Conservation (phyloP, 768 basidiomycete species). For the Psilocybe tampanensis region DNA sequence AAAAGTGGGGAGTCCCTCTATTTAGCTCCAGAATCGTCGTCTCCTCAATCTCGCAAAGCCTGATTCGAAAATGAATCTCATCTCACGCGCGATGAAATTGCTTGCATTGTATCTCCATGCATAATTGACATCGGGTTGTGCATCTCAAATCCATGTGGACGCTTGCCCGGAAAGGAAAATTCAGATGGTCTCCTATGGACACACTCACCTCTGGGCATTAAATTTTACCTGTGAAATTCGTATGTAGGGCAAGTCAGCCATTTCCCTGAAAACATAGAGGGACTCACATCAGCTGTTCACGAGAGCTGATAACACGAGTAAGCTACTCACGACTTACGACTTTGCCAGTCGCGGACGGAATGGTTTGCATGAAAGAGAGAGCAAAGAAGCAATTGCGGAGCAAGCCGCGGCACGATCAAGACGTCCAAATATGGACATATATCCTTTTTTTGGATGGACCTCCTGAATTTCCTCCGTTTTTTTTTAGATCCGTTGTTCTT, state of each 20-base stretch:
- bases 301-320: too few relatives aligned
- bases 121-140: not conserved
- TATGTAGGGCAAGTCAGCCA: too few relatives aligned
- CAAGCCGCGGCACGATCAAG: not conserved
- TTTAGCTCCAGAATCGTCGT: conserved; percentile 2
- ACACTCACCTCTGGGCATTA: not conserved
- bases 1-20: not conserved
- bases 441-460: not conserved
- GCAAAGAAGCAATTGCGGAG: not conserved
- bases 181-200: not conserved
- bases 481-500: not conserved
- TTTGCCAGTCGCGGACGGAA: not conserved
- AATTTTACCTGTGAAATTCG: not conserved
- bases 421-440: not conserved
- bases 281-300: too few relatives aligned
- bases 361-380: not conserved
- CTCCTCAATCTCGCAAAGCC: not conserved
- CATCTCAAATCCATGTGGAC: conserved; percentile 2
- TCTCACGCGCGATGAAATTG: not conserved
- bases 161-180: not conserved
- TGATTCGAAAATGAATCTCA: not conserved
- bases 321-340: too few relatives aligned
- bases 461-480: not conserved
- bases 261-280: too few relatives aligned
- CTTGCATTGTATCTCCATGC: not conserved